Conservation (phyloP, 169 alveolate genomes). For the Eimeria praecox region DNA sequence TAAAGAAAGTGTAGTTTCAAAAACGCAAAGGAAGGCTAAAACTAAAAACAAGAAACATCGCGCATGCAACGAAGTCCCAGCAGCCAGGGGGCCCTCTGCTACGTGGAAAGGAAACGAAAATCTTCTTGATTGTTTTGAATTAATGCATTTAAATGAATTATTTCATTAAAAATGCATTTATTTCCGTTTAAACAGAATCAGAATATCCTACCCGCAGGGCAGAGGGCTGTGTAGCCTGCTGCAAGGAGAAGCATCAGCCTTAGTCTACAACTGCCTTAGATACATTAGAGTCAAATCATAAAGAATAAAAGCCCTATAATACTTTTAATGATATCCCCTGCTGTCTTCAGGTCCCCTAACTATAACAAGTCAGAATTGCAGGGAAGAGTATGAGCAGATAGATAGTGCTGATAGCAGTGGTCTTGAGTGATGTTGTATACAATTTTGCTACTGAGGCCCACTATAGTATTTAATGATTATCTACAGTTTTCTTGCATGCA, state of each 20-base stretch:
- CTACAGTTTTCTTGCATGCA: too few species aligned
- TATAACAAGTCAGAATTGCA: background rate
- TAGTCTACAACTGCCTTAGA: background rate
- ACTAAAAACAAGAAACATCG: background rate
- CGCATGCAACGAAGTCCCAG: constrained; percentile 26
- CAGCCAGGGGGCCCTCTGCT: background rate
- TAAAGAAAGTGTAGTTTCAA: background rate
- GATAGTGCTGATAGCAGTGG: background rate
- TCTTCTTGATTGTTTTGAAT: background rate
- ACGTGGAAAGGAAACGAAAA: background rate
- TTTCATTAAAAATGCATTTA: background rate
- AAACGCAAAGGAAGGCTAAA: background rate
- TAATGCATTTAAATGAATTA: background rate
- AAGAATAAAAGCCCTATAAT: background rate
- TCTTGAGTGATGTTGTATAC: too few species aligned
- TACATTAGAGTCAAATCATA: background rate
- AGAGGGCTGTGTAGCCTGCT: background rate
- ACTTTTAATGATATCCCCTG: background rate
- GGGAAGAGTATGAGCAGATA: too few species aligned
- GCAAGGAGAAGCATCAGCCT: background rate
- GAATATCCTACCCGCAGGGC: background rate
- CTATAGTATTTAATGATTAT: background rate
- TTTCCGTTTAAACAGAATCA: background rate
- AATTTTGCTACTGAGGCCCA: background rate
- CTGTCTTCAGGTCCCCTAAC: background rate